Conservation (phyloP, 331 rosid species). For the Telfairia occidentalis region DNA sequence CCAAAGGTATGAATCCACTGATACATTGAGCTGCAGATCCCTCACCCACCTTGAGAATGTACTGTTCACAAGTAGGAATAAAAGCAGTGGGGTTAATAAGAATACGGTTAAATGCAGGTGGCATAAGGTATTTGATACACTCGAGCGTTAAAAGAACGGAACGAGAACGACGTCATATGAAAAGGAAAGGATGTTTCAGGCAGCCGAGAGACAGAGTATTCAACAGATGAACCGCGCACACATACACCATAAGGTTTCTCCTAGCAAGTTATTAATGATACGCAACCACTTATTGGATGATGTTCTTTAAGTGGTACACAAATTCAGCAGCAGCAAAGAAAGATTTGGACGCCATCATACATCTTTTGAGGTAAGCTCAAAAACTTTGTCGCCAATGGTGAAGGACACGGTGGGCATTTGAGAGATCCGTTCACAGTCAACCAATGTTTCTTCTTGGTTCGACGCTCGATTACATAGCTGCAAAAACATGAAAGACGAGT, state of each 20-base stretch:
- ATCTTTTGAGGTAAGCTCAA: slow-evolving; percentile 48
- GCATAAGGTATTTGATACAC: not conserved
- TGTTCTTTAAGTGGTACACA: not conserved
- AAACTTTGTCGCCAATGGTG: slow-evolving; percentile 57
- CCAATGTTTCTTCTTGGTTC: slow-evolving; percentile 49
- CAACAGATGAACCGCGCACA: not conserved
- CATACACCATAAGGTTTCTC: not conserved
- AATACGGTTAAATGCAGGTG: not conserved
- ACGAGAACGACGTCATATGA: not conserved
- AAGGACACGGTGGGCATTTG: slow-evolving; percentile 72
- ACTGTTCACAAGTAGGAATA: slow-evolving; percentile 41
- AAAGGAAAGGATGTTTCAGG: not conserved
- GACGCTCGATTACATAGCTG: slow-evolving; percentile 83
- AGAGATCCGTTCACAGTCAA: slow-evolving; percentile 53
- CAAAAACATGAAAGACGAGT: slow-evolving; percentile 7
- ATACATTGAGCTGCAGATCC: slow-evolving; percentile 74
- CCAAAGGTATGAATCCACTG: slow-evolving; percentile 70
- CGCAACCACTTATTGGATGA: not conserved
- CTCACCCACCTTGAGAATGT: slow-evolving; percentile 58
- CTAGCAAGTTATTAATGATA: not conserved
- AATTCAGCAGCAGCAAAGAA: not conserved
- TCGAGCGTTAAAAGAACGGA: not conserved
- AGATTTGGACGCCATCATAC: slow-evolving; percentile 26
- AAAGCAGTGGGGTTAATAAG: not conserved
- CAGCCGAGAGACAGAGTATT: not conserved